Conservation (phyloP, 495 filamentous ascomycete genomes). For the Hypoxylon trugodes region DNA sequence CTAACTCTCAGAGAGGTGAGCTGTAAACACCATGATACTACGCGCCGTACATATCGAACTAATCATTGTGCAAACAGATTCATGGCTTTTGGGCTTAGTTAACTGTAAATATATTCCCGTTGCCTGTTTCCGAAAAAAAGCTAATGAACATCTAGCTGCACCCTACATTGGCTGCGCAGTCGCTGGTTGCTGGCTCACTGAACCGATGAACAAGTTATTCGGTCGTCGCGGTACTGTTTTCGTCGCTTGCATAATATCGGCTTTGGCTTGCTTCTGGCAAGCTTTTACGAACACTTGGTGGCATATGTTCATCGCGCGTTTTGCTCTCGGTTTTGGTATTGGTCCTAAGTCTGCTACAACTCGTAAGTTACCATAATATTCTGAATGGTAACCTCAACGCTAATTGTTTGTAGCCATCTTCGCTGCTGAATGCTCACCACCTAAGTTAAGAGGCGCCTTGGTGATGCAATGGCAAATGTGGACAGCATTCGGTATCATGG, state of each 20-base stretch:
- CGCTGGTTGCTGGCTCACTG: conserved; percentile 83
- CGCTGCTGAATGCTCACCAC: conserved; percentile 78
- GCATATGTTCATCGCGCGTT: conserved; percentile 76
- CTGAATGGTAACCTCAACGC: not conserved
- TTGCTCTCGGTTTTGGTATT: conserved; percentile 78
- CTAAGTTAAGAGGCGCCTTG: conserved; percentile 75
- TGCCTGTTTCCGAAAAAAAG: conserved; percentile 30
- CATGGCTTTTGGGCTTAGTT: conserved; percentile 75
- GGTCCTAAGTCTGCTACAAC: conserved; percentile 84
- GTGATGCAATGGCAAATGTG: conserved; percentile 83
- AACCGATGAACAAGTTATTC: conserved; percentile 79
- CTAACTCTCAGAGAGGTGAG: conserved; percentile 44
- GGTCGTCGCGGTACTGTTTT: conserved; percentile 88
- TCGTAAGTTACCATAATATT: conserved; percentile 25
- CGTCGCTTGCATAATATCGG: conserved; percentile 57
- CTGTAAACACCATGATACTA: not conserved
- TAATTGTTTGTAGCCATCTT: conserved; percentile 58
- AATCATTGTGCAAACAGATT: conserved; percentile 37
- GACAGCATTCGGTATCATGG: conserved; percentile 85
- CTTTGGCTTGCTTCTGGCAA: conserved; percentile 78
- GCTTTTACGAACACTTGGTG: conserved; percentile 78
- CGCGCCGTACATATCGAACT: not conserved
- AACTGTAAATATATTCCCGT: conserved; percentile 51
- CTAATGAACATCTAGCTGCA: conserved; percentile 37
- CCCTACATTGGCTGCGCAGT: conserved; percentile 83